Evolutionary conservation across 305 asterid species (phyloP).

Genomic region (Fraxinus baroniana): DNA sequence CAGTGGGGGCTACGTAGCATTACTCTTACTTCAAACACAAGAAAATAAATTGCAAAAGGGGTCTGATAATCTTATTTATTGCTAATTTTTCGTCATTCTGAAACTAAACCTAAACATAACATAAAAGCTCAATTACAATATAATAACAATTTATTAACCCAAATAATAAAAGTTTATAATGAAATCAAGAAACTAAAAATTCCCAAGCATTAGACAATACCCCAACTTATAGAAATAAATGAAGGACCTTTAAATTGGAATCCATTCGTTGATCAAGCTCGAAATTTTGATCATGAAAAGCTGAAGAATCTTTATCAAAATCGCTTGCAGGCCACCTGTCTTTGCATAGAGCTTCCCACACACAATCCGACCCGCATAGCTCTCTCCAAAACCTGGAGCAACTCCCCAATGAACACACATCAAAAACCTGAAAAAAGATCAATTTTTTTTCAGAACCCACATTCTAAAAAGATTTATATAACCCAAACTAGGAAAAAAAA

Average conservation of each 20-base stretch:
- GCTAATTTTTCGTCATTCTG: not conserved
- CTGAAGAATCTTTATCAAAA: slow-evolving; percentile 28
- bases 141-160: not conserved
- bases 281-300: slow-evolving; percentile 20
- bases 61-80: not conserved
- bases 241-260: slow-evolving; percentile 34
- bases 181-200: slow-evolving; percentile 1
- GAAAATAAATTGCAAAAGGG: not conserved
- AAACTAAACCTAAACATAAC: not conserved
- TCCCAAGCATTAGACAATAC: not conserved
- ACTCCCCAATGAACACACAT: slow-evolving; percentile 77
- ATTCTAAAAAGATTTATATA: slow-evolving; percentile 2
- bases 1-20: too few relatives aligned
- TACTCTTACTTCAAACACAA: slow-evolving; percentile 11
- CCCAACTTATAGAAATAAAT: not conserved
- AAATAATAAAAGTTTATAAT: not conserved
- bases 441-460: slow-evolving; percentile 30
- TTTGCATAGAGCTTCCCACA: slow-evolving; percentile 68
- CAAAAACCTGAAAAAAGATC: slow-evolving; percentile 49
- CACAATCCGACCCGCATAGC: slow-evolving; percentile 47
- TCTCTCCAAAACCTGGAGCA: slow-evolving; percentile 38
- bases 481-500: slow-evolving; percentile 8
- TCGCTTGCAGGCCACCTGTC: slow-evolving; percentile 62
- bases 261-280: slow-evolving; percentile 27
- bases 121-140: not conserved